These are phyloP conservation scores for Acer campestre DNA, from an alignment of 345 rosid species.

Conservation along the genomic window DNA sequence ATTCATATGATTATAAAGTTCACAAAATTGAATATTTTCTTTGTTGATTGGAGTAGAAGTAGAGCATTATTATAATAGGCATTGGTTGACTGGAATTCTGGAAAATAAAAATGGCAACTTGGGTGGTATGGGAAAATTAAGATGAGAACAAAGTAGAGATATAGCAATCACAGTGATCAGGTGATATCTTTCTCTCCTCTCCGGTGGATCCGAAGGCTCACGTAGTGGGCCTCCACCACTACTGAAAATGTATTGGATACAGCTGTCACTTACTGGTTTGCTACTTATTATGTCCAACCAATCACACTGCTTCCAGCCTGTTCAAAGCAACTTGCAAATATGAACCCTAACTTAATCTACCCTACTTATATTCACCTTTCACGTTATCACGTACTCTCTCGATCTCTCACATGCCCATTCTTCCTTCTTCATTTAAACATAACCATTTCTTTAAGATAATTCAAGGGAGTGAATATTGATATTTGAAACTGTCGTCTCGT, in stretches of 20 bases:
- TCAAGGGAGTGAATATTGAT: no score
- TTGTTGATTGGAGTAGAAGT: no score
- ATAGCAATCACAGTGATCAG: not conserved
- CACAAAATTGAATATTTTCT: no score
- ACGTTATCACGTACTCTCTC: no score
- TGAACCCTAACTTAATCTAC: not conserved
- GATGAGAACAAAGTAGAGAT: not conserved
- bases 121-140: not conserved
- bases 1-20: no score
- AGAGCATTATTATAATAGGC: no score
- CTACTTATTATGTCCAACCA: not conserved
- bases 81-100: no score
- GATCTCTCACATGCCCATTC: not conserved
- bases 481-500: no score
- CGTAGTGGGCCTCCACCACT: slow-evolving; percentile 16
- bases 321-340: slow-evolving; percentile 13
- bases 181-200: not conserved
- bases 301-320: slow-evolving; percentile 28
- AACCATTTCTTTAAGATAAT: not conserved
- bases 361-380: not conserved
- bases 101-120: no score
- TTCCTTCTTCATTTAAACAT: not conserved
- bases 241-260: not conserved
- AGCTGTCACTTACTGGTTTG: slow-evolving; percentile 31
- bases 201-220: not conserved